Conservation (phyloP, 2,329 filamentous ascomycete genomes). For the Pseudogymnoascus pannorum region DNA sequence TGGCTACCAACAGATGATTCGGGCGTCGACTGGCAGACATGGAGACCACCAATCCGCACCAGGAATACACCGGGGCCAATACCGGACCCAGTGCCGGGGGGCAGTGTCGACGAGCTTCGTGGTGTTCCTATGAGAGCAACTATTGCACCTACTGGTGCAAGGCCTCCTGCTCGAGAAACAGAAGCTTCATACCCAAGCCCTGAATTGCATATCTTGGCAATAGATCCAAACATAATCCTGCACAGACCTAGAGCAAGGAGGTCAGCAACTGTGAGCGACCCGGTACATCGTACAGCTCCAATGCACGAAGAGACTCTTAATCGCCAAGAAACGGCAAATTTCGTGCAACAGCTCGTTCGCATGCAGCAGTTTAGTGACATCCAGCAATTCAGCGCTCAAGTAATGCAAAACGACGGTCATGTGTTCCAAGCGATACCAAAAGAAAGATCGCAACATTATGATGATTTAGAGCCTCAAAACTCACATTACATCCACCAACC, state of each 20-base stretch:
- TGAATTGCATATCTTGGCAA: neutral
- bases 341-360: too few species aligned
- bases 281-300: neutral
- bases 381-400: neutral
- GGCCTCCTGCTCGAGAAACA: neutral
- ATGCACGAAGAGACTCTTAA: neutral
- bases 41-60: neutral
- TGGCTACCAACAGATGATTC: neutral
- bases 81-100: neutral
- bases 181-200: neutral
- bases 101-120: neutral
- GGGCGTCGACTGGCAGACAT: neutral
- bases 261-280: slow-evolving; percentile 1
- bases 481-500: neutral
- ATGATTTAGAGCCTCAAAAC: neutral
- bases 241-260: neutral
- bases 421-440: neutral
- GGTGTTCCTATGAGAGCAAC: neutral
- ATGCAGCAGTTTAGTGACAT: too few species aligned
- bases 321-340: neutral
- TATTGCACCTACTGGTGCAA: neutral
- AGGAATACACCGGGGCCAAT: neutral
- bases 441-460: neutral
- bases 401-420: neutral
- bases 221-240: neutral